A percentile compares a stretch with the other conserved stretches of the same genome.
These are phyloP conservation scores for Orbilia quercus DNA, from an alignment of 2,329 filamentous ascomycete genomes.

Conservation along the genomic window DNA sequence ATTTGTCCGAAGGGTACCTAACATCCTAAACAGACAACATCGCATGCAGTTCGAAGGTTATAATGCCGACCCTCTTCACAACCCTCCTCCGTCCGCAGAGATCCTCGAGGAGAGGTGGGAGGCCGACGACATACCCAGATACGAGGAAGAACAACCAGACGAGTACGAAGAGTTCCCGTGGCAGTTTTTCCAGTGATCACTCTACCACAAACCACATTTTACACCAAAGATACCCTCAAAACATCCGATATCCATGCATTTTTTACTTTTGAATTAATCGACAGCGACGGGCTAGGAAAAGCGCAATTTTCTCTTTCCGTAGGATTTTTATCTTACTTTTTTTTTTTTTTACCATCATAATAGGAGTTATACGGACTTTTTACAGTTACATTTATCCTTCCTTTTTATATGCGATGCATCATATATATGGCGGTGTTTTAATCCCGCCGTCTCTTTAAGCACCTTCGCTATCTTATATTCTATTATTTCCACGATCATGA, in stretches of 20 bases:
- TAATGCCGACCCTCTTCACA: conserved; percentile 49
- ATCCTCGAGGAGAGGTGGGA: conserved; percentile 55
- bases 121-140: conserved; percentile 52
- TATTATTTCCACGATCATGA: conserved; percentile 49
- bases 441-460: neutral
- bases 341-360: conserved; percentile 30
- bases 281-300: conserved; percentile 34
- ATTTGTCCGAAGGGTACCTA: conserved; percentile 28
- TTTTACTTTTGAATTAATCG: conserved; percentile 29
- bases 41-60: conserved; percentile 55
- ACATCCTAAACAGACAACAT: conserved; percentile 40
- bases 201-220: conserved; percentile 1
- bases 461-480: conserved; percentile 37
- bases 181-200: conserved; percentile 49
- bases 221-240: conserved; percentile 47
- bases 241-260: conserved; percentile 47
- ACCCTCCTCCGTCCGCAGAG: conserved; percentile 53
- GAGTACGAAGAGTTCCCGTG: conserved; percentile 52
- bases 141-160: conserved; percentile 50
- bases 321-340: conserved; percentile 8
- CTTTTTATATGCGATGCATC: conserved; percentile 24
- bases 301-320: conserved; percentile 3
- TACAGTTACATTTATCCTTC: conserved; percentile 9
- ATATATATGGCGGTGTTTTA: too few species aligned
- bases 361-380: conserved; percentile 32